phyloP scores from a whole-genome alignment of 1,284 basidiomycete species.

The Cystobasidium pallidum region DNA sequence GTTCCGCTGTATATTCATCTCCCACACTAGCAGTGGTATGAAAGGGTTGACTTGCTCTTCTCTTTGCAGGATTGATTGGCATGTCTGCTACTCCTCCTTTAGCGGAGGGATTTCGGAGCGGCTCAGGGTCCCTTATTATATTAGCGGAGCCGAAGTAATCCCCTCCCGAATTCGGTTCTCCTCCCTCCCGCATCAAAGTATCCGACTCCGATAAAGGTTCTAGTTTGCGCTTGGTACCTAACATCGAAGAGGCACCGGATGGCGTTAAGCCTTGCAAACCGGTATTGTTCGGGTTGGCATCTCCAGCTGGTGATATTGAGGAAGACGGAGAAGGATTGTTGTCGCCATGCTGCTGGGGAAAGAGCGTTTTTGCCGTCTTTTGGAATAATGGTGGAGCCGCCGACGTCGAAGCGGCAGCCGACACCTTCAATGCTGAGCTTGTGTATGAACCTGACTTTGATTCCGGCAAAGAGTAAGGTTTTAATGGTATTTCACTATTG shows the following conservation, averaged over 20 bases:
- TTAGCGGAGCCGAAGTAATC: not conserved
- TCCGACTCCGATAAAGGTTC: conserved; percentile 6
- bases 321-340: not conserved
- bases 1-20: not conserved
- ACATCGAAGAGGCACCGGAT: not conserved
- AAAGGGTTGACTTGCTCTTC: conserved; percentile 26
- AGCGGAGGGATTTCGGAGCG: not conserved
- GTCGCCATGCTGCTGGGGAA: conserved; percentile 21
- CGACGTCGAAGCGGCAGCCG: not conserved
- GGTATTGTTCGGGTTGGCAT: not conserved
- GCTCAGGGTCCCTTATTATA: not conserved
- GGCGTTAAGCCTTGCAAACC: not conserved
- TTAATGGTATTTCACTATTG: not conserved
- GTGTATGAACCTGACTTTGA: not conserved
- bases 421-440: not conserved
- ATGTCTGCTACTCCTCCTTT: not conserved
- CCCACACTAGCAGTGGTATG: not conserved
- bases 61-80: not conserved
- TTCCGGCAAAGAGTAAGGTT: not conserved
- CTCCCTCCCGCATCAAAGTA: not conserved
- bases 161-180: not conserved
- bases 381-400: not conserved
- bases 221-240: conserved; percentile 15
- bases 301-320: not conserved
- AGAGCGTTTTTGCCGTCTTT: conserved; percentile 8